Evolutionary conservation across 1,284 basidiomycete genomes (phyloP).

Genomic region (Ganoderma lucidum): DNA sequence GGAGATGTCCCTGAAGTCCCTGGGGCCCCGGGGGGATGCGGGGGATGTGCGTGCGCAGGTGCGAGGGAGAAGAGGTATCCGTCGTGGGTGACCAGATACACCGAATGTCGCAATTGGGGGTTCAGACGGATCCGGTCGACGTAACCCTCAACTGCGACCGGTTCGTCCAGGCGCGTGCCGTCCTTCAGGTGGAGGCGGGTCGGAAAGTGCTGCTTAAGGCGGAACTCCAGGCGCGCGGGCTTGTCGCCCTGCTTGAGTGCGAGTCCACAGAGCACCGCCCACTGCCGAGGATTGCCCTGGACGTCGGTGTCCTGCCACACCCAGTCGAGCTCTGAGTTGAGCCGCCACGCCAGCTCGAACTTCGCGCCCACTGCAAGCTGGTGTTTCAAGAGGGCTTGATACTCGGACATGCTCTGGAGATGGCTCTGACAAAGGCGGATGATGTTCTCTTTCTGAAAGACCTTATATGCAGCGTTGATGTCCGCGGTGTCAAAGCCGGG

Average conservation of each 20-base stretch:
- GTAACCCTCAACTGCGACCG: slow-evolving; percentile 83
- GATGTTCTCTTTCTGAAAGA: slow-evolving; percentile 68
- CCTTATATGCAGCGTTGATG: slow-evolving; percentile 47
- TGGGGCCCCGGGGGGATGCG: slow-evolving; percentile 67
- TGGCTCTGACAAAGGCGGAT: slow-evolving; percentile 64
- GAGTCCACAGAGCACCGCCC: slow-evolving; percentile 78
- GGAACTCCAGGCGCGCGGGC: slow-evolving; percentile 73
- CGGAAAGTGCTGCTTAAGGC: slow-evolving; percentile 72
- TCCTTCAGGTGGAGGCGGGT: slow-evolving; percentile 61
- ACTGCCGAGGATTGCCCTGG: slow-evolving; percentile 66
- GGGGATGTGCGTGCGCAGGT: slow-evolving; percentile 67
- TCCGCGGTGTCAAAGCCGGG: slow-evolving; percentile 53
- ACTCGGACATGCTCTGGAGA: slow-evolving; percentile 63
- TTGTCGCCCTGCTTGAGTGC: slow-evolving; percentile 66
- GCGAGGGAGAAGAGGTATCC: slow-evolving; percentile 74
- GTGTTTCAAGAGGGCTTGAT: slow-evolving; percentile 65
- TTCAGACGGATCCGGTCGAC: slow-evolving; percentile 75
- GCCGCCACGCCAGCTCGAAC: slow-evolving; percentile 82
- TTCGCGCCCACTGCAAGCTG: slow-evolving; percentile 61
- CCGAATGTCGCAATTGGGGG: slow-evolving; percentile 62
- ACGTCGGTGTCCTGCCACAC: slow-evolving; percentile 75
- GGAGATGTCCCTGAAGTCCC: slow-evolving; percentile 38
- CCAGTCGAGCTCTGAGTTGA: slow-evolving; percentile 81
- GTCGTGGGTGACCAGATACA: slow-evolving; percentile 80
- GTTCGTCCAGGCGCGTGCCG: slow-evolving; percentile 69